Evolutionary conservation across 2,329 filamentous ascomycete species (phyloP).

Genomic region (Fusarium beomiforme): DNA sequence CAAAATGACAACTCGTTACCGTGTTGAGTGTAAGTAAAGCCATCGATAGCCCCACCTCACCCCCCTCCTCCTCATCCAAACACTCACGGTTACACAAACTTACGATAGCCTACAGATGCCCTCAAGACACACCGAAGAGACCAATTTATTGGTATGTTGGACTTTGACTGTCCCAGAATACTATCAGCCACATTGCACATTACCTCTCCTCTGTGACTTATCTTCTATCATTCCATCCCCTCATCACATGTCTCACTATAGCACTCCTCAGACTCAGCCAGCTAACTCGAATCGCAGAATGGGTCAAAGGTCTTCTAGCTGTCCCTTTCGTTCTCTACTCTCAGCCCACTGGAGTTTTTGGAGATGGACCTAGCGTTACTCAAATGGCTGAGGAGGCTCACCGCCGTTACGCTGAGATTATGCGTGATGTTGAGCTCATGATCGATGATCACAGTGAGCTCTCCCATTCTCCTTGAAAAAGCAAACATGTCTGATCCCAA

Average conservation of each 20-base stretch:
- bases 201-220: background rate
- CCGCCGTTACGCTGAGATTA: slow-evolving; percentile 91
- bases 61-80: background rate
- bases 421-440: slow-evolving; percentile 90
- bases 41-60: slow-evolving; percentile 3
- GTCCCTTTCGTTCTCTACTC: slow-evolving; percentile 97
- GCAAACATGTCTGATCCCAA: background rate
- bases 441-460: slow-evolving; percentile 86
- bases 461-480: background rate
- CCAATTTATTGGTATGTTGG: slow-evolving; percentile 77
- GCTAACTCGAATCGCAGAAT: slow-evolving; percentile 68
- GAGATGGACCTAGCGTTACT: slow-evolving; percentile 71
- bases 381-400: slow-evolving; percentile 84
- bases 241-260: slow-evolving; percentile 3
- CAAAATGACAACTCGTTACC: slow-evolving; percentile 70
- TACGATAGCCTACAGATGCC: slow-evolving; percentile 58
- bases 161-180: background rate
- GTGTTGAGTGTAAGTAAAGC: slow-evolving; percentile 72
- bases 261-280: background rate
- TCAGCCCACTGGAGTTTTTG: slow-evolving; percentile 88
- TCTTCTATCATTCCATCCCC: background rate
- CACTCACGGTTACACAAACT: slow-evolving; percentile 29
- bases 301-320: slow-evolving; percentile 94
- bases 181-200: background rate
- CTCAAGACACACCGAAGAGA: slow-evolving; percentile 88